Conservation (phyloP, 2,329 filamentous ascomycete genomes). For the Alternaria consortialis region DNA sequence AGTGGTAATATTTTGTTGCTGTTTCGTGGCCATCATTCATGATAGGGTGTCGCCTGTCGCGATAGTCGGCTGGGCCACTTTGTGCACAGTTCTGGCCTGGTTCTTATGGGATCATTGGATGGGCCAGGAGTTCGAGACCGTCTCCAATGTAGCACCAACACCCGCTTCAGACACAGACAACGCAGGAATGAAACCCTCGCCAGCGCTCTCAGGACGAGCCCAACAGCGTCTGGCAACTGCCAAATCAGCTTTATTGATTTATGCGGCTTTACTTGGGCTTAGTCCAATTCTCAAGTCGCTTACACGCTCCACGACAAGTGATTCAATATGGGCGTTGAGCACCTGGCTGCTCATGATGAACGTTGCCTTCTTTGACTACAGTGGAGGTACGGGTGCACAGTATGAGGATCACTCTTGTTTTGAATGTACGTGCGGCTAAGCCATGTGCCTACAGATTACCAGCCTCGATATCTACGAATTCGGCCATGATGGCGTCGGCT, state of each 20-base stretch:
- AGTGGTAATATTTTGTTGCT: constrained; percentile 92
- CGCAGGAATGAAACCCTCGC: constrained; percentile 21
- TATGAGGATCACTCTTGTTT: constrained; percentile 23
- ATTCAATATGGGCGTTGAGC: constrained; percentile 97
- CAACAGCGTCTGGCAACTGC: constrained; percentile 78
- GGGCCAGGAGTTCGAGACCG: constrained; percentile 68
- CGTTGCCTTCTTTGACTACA: constrained; percentile 98
- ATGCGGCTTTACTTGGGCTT: constrained; percentile 87
- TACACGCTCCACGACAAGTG: constrained; percentile 89
- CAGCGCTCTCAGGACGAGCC: constrained; percentile 62
- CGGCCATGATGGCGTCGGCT: constrained; percentile 94
- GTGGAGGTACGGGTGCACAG: constrained; percentile 69
- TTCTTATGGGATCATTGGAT: constrained; percentile 92
- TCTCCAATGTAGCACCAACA: constrained; percentile 45
- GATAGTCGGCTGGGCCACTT: constrained; percentile 83
- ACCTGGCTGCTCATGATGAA: constrained; percentile 94
- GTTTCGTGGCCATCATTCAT: constrained; percentile 89
- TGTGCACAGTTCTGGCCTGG: constrained; percentile 87
- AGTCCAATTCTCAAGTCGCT: constrained; percentile 96
- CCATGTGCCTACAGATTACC: constrained; percentile 64
- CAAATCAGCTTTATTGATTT: constrained; percentile 92
- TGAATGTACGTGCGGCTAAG: constrained; percentile 7
- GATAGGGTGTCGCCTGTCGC: constrained; percentile 89
- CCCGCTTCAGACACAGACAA: constrained; percentile 1
- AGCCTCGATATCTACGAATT: constrained; percentile 87